Evolutionary conservation across 306 rosid genomes (phyloP).

Genomic region (Prinsepia uniflora): DNA sequence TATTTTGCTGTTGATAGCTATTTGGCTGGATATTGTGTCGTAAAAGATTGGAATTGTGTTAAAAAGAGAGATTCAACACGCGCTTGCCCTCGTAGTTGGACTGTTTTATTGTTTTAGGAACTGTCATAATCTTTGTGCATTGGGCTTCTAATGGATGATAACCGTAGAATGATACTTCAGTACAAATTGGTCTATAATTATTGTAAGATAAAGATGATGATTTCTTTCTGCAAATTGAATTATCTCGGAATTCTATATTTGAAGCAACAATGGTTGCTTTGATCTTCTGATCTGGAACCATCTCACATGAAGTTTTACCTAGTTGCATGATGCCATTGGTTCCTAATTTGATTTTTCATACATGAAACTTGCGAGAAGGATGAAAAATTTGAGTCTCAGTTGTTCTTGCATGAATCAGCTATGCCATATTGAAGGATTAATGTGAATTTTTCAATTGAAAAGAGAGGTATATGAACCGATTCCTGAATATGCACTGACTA

Average conservation of each 20-base stretch:
- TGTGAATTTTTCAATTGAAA: background rate
- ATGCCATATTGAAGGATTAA: background rate
- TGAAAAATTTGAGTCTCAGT: background rate
- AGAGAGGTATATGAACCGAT: background rate
- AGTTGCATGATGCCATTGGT: background rate
- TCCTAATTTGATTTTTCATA: background rate
- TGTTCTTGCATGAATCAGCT: background rate
- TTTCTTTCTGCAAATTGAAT: background rate
- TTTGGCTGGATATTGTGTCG: conserved; percentile 10
- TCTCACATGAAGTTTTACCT: background rate
- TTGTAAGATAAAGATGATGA: background rate
- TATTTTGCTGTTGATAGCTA: conserved; percentile 6
- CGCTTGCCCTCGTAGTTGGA: conserved; percentile 8
- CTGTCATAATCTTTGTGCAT: conserved; percentile 1
- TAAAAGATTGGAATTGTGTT: conserved; percentile 20
- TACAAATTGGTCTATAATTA: background rate
- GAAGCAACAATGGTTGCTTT: conserved; percentile 5
- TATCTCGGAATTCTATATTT: background rate
- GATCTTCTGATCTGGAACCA: background rate
- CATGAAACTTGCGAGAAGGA: background rate
- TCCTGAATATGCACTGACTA: background rate
- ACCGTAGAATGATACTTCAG: background rate
- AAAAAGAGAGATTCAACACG: conserved; percentile 5
- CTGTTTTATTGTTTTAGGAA: background rate
- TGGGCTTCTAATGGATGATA: background rate